A percentile compares a stretch with the other conserved stretches of the same genome.
Conservation (phyloP, 2,329 filamentous ascomycete species). For the Ophioceras dolichostomum region DNA sequence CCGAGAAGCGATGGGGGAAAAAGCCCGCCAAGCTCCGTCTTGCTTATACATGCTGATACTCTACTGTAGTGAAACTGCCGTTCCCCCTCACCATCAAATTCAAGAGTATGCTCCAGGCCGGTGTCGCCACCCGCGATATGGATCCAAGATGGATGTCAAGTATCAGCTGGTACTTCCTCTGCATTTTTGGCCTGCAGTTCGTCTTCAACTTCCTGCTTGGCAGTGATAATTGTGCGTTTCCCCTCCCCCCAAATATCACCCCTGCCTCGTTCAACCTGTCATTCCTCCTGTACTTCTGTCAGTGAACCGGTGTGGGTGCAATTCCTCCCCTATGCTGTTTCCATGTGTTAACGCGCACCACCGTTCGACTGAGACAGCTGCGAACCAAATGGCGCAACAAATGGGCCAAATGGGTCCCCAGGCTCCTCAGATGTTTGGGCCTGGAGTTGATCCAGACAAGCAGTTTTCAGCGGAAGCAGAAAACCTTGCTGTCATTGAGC, state of each 20-base stretch:
- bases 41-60: constrained; percentile 7
- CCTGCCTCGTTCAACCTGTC: constrained; percentile 13
- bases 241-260: no score
- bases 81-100: constrained; percentile 98
- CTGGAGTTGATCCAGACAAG: constrained; percentile 91
- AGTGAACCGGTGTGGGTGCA: no score
- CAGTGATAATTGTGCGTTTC: constrained; percentile 75
- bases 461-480: constrained; percentile 86
- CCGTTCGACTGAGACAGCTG: constrained; percentile 52
- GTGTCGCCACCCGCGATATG: constrained; percentile 88
- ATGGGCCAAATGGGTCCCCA: constrained; percentile 71
- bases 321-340: no score
- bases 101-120: constrained; percentile 98
- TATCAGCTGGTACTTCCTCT: constrained; percentile 97
- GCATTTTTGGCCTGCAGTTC: constrained; percentile 89
- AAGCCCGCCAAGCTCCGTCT: background rate
- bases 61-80: constrained; percentile 67
- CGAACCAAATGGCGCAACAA: constrained; percentile 83
- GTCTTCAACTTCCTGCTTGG: constrained; percentile 96
- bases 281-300: background rate
- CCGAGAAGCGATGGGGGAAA: background rate
- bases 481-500: constrained; percentile 89
- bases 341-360: no score
- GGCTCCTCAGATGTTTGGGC: constrained; percentile 67
- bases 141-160: constrained; percentile 98